Evolutionary conservation across 345 rosid genomes (phyloP).

Genomic region (Euphorbia tirucalli): DNA sequence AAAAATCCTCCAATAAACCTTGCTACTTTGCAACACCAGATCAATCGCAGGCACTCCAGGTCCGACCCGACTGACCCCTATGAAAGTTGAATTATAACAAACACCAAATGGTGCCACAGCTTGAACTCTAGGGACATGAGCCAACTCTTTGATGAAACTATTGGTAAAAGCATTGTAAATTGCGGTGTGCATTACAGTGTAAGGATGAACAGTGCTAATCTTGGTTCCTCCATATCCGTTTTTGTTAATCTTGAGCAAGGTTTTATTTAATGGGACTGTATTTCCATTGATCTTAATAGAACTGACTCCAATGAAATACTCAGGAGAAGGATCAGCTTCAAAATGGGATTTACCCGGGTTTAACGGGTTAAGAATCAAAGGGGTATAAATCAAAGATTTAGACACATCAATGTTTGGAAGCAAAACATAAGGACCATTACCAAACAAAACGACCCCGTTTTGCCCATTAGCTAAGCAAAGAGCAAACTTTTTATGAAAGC

Average conservation of each 20-base stretch:
- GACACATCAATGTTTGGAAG: neutral
- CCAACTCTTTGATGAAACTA: neutral
- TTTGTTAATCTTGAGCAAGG: constrained; percentile 10
- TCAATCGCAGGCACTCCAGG: too few species aligned
- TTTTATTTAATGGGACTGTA: neutral
- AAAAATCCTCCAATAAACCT: constrained; percentile 8
- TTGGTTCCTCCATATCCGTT: constrained; percentile 16
- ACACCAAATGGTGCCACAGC: neutral
- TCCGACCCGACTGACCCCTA: too few species aligned
- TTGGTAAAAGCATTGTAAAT: too few species aligned
- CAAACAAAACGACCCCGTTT: neutral
- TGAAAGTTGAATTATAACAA: too few species aligned
- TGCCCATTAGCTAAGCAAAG: constrained; percentile 8
- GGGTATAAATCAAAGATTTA: constrained; percentile 9
- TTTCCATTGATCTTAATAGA: constrained; percentile 17
- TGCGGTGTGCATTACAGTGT: too few species aligned
- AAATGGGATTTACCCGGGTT: constrained; percentile 1
- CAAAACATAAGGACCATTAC: too few species aligned
- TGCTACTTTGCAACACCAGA: neutral
- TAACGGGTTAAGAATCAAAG: constrained; percentile 7
- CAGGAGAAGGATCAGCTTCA: constrained; percentile 15
- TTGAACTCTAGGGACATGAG: constrained; percentile 3
- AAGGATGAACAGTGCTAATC: too few species aligned
- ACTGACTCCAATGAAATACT: constrained; percentile 19
- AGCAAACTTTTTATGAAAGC: constrained; percentile 12